A percentile compares a stretch with the other conserved stretches of the same genome.
Conservation (phyloP, 352 stramenopile genomes). For the Peronospora destructor region DNA sequence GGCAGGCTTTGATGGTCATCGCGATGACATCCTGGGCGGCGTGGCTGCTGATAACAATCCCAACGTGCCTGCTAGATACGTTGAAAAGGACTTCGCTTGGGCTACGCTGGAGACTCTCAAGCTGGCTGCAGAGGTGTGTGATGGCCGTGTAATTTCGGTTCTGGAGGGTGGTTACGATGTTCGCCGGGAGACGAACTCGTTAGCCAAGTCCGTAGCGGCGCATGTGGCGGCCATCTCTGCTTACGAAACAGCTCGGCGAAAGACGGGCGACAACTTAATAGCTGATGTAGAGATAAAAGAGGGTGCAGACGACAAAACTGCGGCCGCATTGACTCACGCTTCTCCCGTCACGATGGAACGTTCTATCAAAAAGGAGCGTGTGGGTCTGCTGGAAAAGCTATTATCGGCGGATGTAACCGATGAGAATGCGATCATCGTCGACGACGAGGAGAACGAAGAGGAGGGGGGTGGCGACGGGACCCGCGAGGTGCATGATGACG, state of each 20-base stretch:
- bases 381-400: constrained; percentile 42
- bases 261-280: constrained; percentile 9
- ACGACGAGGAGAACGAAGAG: constrained; percentile 42
- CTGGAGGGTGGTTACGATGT: constrained; percentile 85
- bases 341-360: constrained; percentile 19
- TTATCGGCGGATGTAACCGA: constrained; percentile 44
- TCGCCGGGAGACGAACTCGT: constrained; percentile 68
- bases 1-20: constrained; percentile 82
- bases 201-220: constrained; percentile 74
- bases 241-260: constrained; percentile 41
- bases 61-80: constrained; percentile 68
- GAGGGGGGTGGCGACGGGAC: constrained; percentile 9
- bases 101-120: constrained; percentile 71
- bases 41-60: constrained; percentile 69
- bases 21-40: constrained; percentile 78
- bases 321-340: constrained; percentile 1
- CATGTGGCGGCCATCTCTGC: constrained; percentile 67
- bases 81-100: constrained; percentile 82
- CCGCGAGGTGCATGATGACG: constrained; percentile 11
- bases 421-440: constrained; percentile 46
- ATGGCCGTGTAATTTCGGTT: constrained; percentile 77
- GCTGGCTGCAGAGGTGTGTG: constrained; percentile 65
- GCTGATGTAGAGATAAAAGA: constrained; percentile 30
- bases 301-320: constrained; percentile 4
- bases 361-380: constrained; percentile 25